Conservation (phyloP, 208 protist genomes). For the Vickermania ingenoplastis region DNA sequence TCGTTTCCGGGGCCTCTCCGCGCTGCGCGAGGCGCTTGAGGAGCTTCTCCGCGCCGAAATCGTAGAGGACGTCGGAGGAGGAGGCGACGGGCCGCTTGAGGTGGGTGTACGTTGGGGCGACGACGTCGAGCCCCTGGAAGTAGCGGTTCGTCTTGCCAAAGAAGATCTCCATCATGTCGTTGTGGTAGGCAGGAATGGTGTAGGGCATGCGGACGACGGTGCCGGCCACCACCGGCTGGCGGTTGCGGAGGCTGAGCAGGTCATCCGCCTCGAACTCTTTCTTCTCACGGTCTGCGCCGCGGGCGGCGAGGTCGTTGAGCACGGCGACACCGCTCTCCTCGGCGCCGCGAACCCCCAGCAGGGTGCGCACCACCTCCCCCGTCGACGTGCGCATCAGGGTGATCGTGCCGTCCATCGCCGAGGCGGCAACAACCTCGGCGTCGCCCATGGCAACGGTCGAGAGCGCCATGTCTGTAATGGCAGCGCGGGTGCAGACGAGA, state of each 20-base stretch:
- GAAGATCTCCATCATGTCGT: constrained; percentile 71
- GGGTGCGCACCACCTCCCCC: constrained; percentile 66
- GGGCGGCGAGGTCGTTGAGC: constrained; percentile 10
- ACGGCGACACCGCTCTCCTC: constrained; percentile 14
- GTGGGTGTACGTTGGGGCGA: constrained; percentile 78
- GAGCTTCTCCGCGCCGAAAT: constrained; percentile 27
- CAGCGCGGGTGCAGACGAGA: constrained; percentile 38
- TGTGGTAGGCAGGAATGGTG: constrained; percentile 71
- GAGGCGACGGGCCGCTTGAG: constrained; percentile 33
- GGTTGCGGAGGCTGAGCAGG: constrained; percentile 13
- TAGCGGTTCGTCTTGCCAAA: constrained; percentile 63
- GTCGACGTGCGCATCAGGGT: constrained; percentile 60
- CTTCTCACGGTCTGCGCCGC: constrained; percentile 10
- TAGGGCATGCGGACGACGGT: constrained; percentile 59
- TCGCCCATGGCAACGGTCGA: constrained; percentile 42
- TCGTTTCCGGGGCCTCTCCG: constrained; percentile 1
- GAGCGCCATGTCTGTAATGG: constrained; percentile 56
- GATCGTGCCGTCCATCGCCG: constrained; percentile 71
- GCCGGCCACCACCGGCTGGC: constrained; percentile 2
- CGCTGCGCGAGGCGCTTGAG: not conserved
- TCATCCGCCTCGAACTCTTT: constrained; percentile 17
- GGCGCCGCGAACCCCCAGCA: constrained; percentile 39
- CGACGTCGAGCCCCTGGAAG: constrained; percentile 63
- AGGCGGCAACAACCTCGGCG: constrained; percentile 59
- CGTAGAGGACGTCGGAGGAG: constrained; percentile 46